Evolutionary conservation across 2,329 filamentous ascomycete species (phyloP).

Genomic region (Ophioceras dolichostomum): DNA sequence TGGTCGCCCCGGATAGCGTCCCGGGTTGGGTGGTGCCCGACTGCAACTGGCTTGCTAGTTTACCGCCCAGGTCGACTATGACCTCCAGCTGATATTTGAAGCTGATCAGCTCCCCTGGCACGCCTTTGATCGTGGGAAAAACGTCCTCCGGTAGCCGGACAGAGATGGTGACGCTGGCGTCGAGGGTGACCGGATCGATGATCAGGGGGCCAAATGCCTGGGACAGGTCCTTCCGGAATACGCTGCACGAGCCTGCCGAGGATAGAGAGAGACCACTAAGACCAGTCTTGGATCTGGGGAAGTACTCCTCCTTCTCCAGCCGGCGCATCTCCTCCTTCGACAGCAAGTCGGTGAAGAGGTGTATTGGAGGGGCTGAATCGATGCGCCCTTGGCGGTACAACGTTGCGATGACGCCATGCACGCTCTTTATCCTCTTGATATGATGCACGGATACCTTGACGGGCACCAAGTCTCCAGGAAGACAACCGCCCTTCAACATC

Average conservation of each 20-base stretch:
- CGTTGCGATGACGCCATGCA: slow-evolving; percentile 87
- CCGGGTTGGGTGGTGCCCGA: slow-evolving; percentile 39
- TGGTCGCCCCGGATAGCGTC: slow-evolving; percentile 15
- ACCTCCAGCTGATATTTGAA: slow-evolving; percentile 94
- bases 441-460: slow-evolving; percentile 76
- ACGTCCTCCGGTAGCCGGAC: slow-evolving; percentile 80
- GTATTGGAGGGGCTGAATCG: slow-evolving; percentile 54
- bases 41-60: slow-evolving; percentile 61
- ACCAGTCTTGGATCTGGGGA: slow-evolving; percentile 76
- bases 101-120: slow-evolving; percentile 87
- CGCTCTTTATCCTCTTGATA: slow-evolving; percentile 77
- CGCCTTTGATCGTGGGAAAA: slow-evolving; percentile 82
- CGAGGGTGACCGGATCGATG: slow-evolving; percentile 68
- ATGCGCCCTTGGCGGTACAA: slow-evolving; percentile 85
- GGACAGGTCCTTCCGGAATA: slow-evolving; percentile 91
- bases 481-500: slow-evolving; percentile 66
- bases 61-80: slow-evolving; percentile 82
- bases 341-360: slow-evolving; percentile 32
- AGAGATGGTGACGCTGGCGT: slow-evolving; percentile 67
- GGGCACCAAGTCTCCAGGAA: slow-evolving; percentile 74
- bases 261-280: slow-evolving; percentile 77
- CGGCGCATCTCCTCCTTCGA: slow-evolving; percentile 55
- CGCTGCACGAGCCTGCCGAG: slow-evolving; percentile 73
- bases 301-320: slow-evolving; percentile 69
- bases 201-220: slow-evolving; percentile 84